Evolutionary conservation across 148 eudicot species (phyloP), one percentile per base, ranked within the genome.

Genomic region (Simmondsia chinensis): DNA sequence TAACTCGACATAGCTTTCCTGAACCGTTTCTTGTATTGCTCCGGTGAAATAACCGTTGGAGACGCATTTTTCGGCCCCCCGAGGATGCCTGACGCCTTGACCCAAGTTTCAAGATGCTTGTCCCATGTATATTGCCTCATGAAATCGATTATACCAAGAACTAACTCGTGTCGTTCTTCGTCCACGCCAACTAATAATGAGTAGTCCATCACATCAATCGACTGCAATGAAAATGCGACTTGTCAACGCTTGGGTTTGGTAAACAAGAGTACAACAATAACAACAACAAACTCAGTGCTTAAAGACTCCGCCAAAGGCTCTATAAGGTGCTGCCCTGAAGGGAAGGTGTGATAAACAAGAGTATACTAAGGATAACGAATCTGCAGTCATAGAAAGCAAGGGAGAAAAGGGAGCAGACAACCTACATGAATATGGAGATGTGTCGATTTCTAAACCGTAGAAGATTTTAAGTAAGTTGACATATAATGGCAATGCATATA

Each of bases 81-180:
- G 15, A 80, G 75, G 33, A 80, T 70, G 24, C 88, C 88, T 2
- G 88, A 70, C n/a, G 83, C 52, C 65, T 80, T 80, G 43, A 80
- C 88, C 88, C 88, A 80, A 25, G 74, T 76, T 49, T 80, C 88
- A 18, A 80, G 88, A 63, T 80, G 88, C 66, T 80, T 80, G 24
- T 80, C 83, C 88, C 83, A 80, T 7, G 88, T 80, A 50, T 76
- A 80, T 38, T 80, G 88, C 52, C 83, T 70, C 83, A 80, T 80
- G 72, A 72, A 73, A 52, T 80, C 88, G 22, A 80, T 80, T 7
- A 73, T 80, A 30, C 88, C 88, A 14, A 80, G 65, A 5, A 80
- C 88, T 27, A 80, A 66, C 62, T 80, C 77, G 4, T 71, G 70
- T 9, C 58, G 73, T 51, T 73, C 77, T 67, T 80, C 72, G 35